Conservation (phyloP, 2,329 filamentous ascomycete species). For the Scytalidium lignicola region DNA sequence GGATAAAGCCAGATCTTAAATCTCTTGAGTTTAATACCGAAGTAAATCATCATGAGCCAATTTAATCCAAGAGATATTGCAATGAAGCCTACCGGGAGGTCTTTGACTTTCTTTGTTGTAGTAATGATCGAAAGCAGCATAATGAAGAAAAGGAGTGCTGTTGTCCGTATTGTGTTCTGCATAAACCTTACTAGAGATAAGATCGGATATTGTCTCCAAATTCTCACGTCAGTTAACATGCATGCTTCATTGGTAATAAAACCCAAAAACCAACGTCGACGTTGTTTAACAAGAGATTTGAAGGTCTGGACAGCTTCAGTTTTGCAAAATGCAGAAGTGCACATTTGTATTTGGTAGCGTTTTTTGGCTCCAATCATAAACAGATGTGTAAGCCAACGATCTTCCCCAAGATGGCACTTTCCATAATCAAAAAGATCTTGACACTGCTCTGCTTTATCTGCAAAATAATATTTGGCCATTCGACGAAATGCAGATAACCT, state of each 20-base stretch:
- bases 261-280: constrained; percentile 91
- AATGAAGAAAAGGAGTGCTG: constrained; percentile 89
- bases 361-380: constrained; percentile 98
- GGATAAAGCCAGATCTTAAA: constrained; percentile 96
- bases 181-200: constrained; percentile 84
- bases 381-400: constrained; percentile 93
- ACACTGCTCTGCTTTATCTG: constrained; percentile 91
- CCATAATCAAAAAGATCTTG: constrained; percentile 95
- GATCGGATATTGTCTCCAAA: constrained; percentile 88
- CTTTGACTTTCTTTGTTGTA: constrained; percentile 70
- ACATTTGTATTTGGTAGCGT: constrained; percentile 95
- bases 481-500: constrained; percentile 93
- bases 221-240: constrained; percentile 90
- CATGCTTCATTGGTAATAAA: constrained; percentile 98
- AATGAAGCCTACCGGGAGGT: constrained; percentile 90
- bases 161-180: constrained; percentile 95
- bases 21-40: constrained; percentile 77
- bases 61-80: constrained; percentile 88
- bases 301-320: constrained; percentile 94
- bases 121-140: constrained; percentile 83
- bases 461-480: constrained; percentile 98
- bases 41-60: constrained; percentile 94
- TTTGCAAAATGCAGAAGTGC: constrained; percentile 96
- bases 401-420: constrained; percentile 91
- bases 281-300: constrained; percentile 81